Conservation (phyloP, 2,329 filamentous ascomycete genomes). For the Scortechinia acanthostroma region DNA sequence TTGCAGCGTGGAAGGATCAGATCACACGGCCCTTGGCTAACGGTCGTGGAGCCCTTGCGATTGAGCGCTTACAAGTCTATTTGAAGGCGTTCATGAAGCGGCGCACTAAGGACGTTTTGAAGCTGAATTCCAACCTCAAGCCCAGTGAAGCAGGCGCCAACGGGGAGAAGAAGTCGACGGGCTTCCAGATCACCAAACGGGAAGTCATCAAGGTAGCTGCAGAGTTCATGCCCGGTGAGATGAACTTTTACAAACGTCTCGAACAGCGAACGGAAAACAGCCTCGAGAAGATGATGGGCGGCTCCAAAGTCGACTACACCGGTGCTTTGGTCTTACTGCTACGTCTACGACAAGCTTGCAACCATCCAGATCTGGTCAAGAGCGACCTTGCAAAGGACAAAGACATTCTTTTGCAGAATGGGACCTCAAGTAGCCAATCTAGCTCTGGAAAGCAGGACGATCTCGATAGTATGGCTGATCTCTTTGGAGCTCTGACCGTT, state of each 20-base stretch:
- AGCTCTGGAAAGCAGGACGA: conserved; percentile 23
- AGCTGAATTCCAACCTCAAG: conserved; percentile 74
- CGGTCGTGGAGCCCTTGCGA: conserved; percentile 81
- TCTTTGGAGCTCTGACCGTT: conserved; percentile 56
- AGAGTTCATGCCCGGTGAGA: conserved; percentile 73
- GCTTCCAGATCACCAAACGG: conserved; percentile 86
- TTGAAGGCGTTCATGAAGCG: conserved; percentile 95
- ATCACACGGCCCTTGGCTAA: conserved; percentile 87
- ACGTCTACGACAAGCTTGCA: conserved; percentile 84
- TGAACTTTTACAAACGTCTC: conserved; percentile 77
- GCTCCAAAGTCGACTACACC: conserved; percentile 77
- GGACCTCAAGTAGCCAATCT: conserved; percentile 64
- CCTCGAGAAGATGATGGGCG: conserved; percentile 81
- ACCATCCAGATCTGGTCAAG: conserved; percentile 83
- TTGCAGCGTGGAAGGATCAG: conserved; percentile 81
- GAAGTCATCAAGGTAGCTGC: conserved; percentile 77
- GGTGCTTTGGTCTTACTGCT: conserved; percentile 89
- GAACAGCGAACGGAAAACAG: conserved; percentile 80
- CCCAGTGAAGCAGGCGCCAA: conserved; percentile 51
- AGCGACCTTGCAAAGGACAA: conserved; percentile 57
- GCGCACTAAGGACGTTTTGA: conserved; percentile 94
- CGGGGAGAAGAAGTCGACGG: conserved; percentile 35
- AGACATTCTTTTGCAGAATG: conserved; percentile 8
- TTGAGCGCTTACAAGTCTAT: conserved; percentile 76
- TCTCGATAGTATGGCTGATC: conserved; percentile 34